These are phyloP conservation scores for Suhomyces chickasaworum DNA, from an alignment of 1,139 yeast genomes.

Conservation along the genomic window DNA sequence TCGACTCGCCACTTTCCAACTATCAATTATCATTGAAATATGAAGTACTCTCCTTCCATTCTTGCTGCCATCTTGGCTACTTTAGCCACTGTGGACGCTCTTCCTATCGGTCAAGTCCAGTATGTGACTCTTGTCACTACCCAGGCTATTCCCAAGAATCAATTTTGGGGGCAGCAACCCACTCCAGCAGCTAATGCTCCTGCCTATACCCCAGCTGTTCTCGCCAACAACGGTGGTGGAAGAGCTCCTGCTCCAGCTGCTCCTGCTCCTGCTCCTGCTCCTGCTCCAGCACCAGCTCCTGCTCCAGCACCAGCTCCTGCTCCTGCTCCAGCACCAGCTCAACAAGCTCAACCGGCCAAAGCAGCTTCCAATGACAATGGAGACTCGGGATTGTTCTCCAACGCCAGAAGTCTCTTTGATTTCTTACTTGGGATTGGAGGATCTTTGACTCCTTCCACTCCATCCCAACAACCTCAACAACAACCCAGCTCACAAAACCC, in stretches of 20 bases:
- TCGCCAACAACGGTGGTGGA: too few relatives aligned
- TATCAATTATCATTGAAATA: not conserved
- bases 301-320: conserved; percentile 14
- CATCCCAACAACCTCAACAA: conserved; percentile 7
- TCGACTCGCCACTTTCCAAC: not conserved
- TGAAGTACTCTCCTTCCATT: conserved; percentile 16
- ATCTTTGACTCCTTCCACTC: not conserved
- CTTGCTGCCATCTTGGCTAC: conserved; percentile 14
- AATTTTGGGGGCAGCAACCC: conserved; percentile 14
- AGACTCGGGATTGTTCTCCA: conserved; percentile 10
- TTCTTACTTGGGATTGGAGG: conserved; percentile 16
- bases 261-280: conserved; percentile 10
- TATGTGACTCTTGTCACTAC: conserved; percentile 24
- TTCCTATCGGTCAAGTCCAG: conserved; percentile 16
- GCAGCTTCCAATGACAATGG: conserved; percentile 11
- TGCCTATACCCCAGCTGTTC: conserved; percentile 14
- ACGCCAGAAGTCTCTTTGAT: conserved; percentile 16
- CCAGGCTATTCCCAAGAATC: conserved; percentile 9
- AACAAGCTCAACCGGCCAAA: conserved; percentile 5
- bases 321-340: conserved; percentile 3
- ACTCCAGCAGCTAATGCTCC: conserved; percentile 17
- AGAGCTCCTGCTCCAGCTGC: conserved; percentile 14
- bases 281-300: conserved; percentile 12
- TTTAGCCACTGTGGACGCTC: conserved; percentile 18
- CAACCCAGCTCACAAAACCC: conserved; percentile 6